Evolutionary conservation across 2,329 filamentous ascomycete genomes (phyloP).

Genomic region (Calonectria leucothoes): DNA sequence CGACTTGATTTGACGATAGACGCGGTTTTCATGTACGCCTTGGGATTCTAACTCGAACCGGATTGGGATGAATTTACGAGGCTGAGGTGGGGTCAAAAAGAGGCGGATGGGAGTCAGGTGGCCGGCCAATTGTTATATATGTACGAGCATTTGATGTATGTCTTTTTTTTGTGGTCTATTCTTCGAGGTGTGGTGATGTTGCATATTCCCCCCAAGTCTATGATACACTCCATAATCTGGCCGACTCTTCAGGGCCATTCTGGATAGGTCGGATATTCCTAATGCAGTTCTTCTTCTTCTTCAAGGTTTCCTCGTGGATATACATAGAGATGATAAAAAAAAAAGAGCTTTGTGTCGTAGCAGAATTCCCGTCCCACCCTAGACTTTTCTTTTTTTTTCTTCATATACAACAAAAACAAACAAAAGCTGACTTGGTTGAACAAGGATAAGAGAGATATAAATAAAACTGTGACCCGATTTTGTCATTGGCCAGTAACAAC

Average conservation of each 20-base stretch:
- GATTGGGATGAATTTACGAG: slow-evolving; percentile 22
- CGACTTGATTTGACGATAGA: slow-evolving; percentile 3
- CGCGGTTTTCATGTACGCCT: slow-evolving; percentile 9
- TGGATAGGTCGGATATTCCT: slow-evolving; percentile 1
- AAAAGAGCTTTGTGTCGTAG: not conserved
- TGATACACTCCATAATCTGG: slow-evolving; percentile 16
- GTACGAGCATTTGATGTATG: slow-evolving; percentile 33
- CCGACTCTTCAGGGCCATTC: not conserved
- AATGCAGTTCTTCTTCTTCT: not conserved
- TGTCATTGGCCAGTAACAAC: not conserved
- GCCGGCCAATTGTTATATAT: slow-evolving; percentile 33
- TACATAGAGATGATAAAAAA: not conserved
- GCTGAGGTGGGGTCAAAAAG: slow-evolving; percentile 24
- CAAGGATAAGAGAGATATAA: not conserved
- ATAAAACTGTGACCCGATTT: not conserved
- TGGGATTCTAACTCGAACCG: slow-evolving; percentile 17
- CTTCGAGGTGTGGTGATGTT: slow-evolving; percentile 6
- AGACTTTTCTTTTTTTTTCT: too few relatives aligned
- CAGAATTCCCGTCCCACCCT: not conserved
- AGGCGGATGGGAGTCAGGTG: slow-evolving; percentile 37
- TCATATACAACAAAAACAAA: slow-evolving; percentile 1
- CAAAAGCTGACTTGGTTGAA: not conserved
- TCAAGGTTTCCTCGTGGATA: not conserved
- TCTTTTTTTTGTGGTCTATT: slow-evolving; percentile 20
- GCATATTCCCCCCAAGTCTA: slow-evolving; percentile 14